Percentiles rank a stretch among this genome's conserved stretches.
Conservation (phyloP, 2,329 filamentous ascomycete species). For the Neospermospora avenae region DNA sequence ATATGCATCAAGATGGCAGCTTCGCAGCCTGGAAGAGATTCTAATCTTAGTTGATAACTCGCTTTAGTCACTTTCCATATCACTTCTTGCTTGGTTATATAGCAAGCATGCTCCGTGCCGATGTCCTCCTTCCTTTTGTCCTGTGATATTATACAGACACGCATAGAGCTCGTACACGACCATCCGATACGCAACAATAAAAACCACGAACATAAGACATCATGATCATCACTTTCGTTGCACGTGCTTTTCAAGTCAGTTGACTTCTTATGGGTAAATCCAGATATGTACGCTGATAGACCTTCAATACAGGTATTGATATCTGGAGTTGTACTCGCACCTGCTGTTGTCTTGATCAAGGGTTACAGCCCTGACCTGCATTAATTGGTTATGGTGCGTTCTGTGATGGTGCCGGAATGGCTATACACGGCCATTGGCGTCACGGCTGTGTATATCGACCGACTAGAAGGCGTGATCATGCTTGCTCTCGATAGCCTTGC, state of each 20-base stretch:
- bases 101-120: neutral
- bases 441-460: conserved; percentile 24
- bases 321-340: conserved; percentile 23
- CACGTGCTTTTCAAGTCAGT: conserved; percentile 16
- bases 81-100: conserved; percentile 7
- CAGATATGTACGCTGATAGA: neutral
- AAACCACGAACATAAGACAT: neutral
- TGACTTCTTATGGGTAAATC: neutral
- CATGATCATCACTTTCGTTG: conserved; percentile 28
- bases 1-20: neutral
- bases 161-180: neutral
- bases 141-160: neutral
- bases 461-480: conserved; percentile 26
- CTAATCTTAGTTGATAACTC: conserved; percentile 4
- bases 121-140: neutral
- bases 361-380: conserved; percentile 24
- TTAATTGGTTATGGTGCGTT: conserved; percentile 28
- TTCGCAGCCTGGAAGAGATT: conserved; percentile 16
- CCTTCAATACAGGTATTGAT: conserved; percentile 22
- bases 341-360: conserved; percentile 28
- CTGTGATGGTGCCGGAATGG: conserved; percentile 26
- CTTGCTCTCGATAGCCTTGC: conserved; percentile 26
- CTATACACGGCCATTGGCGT: conserved; percentile 25
- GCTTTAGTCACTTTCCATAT: conserved; percentile 10
- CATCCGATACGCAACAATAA: neutral